These are phyloP conservation scores for Malus hybrid DNA, from an alignment of 331 rosid genomes.

Conservation along the genomic window DNA sequence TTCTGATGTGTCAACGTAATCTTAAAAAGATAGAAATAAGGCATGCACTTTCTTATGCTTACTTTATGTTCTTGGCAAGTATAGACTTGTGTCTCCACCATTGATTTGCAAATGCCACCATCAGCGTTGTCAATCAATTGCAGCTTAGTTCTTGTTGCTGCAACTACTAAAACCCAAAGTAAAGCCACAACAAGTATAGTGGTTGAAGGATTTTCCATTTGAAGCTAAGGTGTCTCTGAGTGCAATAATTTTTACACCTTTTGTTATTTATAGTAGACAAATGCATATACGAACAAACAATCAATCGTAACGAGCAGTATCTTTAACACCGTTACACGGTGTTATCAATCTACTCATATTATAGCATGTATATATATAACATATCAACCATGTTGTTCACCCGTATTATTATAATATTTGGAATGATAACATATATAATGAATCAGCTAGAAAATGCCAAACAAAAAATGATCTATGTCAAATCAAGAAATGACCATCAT, in stretches of 20 bases:
- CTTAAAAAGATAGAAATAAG: neutral
- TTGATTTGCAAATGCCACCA: conserved; percentile 47
- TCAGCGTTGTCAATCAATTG: neutral
- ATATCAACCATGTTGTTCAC: too few relatives aligned
- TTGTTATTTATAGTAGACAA: neutral
- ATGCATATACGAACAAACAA: neutral
- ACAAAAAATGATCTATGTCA: neutral
- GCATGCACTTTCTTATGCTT: neutral
- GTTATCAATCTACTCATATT: too few relatives aligned
- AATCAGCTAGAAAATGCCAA: too few relatives aligned
- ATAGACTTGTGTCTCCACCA: conserved; percentile 50
- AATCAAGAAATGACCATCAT: neutral
- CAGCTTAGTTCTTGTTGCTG: conserved; percentile 17
- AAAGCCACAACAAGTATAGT: conserved; percentile 17
- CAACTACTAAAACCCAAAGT: conserved; percentile 11
- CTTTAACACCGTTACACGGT: too few relatives aligned
- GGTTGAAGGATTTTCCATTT: conserved; percentile 13
- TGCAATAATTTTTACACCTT: neutral
- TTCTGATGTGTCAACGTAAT: neutral
- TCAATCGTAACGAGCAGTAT: too few relatives aligned
- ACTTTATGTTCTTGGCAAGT: conserved; percentile 69
- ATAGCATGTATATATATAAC: too few relatives aligned
- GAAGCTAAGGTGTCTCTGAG: neutral
- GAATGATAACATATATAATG: too few relatives aligned
- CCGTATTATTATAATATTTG: too few relatives aligned